Percentiles rank a stretch among this genome's conserved stretches.
Conservation (phyloP, 352 stramenopile genomes). For the Phytopythium cucurbitacearum region DNA sequence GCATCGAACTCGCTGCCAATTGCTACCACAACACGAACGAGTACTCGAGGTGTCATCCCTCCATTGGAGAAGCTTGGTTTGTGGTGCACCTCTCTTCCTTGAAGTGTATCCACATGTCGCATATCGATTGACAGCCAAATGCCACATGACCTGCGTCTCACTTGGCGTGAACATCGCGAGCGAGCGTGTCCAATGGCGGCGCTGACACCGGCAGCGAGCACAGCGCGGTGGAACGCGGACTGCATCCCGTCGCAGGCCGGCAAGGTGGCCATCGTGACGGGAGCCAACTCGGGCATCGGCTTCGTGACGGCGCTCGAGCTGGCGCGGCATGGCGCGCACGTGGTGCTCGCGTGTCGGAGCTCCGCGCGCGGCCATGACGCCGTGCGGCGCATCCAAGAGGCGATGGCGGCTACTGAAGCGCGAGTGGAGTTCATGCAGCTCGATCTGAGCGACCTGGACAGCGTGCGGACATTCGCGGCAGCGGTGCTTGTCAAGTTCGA, state of each 20-base stretch:
- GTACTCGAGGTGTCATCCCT: no score
- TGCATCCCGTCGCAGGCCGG: slow-evolving; percentile 27
- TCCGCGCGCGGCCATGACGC: slow-evolving; percentile 19
- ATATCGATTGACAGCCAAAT: not conserved
- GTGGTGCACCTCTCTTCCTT: no score
- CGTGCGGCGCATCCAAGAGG: slow-evolving; percentile 17
- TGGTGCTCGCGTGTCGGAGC: slow-evolving; percentile 85
- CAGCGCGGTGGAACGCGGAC: slow-evolving; percentile 11
- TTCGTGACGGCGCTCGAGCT: slow-evolving; percentile 62
- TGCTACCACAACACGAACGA: no score
- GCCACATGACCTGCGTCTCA: not conserved
- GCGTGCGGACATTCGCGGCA: slow-evolving; percentile 25
- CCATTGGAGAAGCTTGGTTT: no score
- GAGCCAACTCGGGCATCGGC: slow-evolving; percentile 85
- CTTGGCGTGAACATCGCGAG: no score
- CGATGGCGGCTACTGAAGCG: slow-evolving; percentile 6
- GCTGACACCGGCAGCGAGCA: no score
- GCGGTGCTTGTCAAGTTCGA: slow-evolving; percentile 32
- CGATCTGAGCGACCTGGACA: slow-evolving; percentile 37
- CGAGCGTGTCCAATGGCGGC: no score
- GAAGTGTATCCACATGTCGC: slow-evolving; percentile 4
- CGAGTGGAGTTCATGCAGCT: slow-evolving; percentile 35
- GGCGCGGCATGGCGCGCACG: slow-evolving; percentile 47
- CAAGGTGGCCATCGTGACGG: slow-evolving; percentile 81
- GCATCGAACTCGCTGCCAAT: no score